Conservation (phyloP, 148 eudicot genomes). For the Mesembryanthemum crystallinum region DNA sequence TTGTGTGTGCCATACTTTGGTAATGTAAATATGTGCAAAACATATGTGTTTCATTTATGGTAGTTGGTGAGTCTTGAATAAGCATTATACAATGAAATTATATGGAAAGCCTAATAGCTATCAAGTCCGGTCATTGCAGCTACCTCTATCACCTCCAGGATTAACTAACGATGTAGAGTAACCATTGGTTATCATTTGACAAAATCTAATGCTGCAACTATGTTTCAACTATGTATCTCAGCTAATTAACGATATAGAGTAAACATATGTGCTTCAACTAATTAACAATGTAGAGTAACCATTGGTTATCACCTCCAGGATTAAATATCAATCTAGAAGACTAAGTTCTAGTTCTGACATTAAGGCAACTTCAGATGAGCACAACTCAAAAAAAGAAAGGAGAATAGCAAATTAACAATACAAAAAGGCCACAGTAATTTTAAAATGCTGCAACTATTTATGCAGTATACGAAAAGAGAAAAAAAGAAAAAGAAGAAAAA, state of each 20-base stretch:
- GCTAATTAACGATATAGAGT: not conserved
- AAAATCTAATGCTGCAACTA: no score
- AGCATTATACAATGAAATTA: not conserved
- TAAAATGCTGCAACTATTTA: not conserved
- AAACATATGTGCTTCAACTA: not conserved
- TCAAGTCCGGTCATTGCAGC: not conserved
- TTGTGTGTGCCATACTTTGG: no score
- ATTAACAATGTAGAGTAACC: not conserved
- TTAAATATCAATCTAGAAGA: no score
- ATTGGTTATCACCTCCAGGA: not conserved
- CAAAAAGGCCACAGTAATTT: not conserved
- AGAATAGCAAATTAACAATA: not conserved
- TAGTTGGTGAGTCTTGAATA: not conserved
- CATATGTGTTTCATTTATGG: no score
- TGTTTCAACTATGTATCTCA: no score
- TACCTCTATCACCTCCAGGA: conserved; percentile 1
- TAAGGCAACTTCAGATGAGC: not conserved
- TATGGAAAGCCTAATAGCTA: not conserved
- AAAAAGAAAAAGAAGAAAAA: not conserved
- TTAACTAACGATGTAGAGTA: not conserved
- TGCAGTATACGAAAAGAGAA: not conserved
- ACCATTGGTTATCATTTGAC: not conserved
- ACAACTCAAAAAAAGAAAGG: not conserved
- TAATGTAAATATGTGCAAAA: no score
- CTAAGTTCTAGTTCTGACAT: not conserved